Evolutionary conservation across 148 eudicot species (phyloP).

Genomic region (Salicornia ramosissima): DNA sequence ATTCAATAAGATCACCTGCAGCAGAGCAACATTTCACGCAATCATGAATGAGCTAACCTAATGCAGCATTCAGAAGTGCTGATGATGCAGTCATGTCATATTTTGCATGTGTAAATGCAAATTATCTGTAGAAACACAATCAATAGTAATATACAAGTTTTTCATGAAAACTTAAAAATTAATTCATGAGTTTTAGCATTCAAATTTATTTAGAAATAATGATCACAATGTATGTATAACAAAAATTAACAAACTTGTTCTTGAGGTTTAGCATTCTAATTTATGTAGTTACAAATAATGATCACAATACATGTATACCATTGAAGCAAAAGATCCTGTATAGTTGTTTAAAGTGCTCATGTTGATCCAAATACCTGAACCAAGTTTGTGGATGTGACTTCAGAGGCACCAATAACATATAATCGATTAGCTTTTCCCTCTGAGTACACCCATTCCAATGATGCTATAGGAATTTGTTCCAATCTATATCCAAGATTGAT

Average conservation of each 20-base stretch:
- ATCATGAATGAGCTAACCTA: background rate
- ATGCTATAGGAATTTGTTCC: slow-evolving; percentile 68
- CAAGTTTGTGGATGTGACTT: slow-evolving; percentile 45
- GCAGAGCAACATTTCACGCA: slow-evolving; percentile 3
- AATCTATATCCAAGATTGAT: slow-evolving; percentile 82
- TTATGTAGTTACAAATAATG: background rate
- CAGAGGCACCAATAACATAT: slow-evolving; percentile 64
- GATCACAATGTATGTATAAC: background rate
- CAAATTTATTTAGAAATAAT: background rate
- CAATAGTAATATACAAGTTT: background rate
- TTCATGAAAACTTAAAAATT: background rate
- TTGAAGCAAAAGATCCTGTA: background rate
- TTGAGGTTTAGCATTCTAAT: background rate
- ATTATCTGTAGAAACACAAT: background rate
- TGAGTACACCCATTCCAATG: slow-evolving; percentile 61
- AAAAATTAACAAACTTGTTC: background rate
- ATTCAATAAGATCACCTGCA: slow-evolving; percentile 73
- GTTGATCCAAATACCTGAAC: slow-evolving; percentile 59
- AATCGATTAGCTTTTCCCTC: slow-evolving; percentile 79
- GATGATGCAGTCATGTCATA: background rate
- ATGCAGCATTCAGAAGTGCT: slow-evolving; percentile 1
- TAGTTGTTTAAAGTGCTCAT: background rate
- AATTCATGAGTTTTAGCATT: background rate
- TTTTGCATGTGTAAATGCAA: background rate
- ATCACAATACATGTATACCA: background rate